Evolutionary conservation across 352 stramenopile genomes (phyloP), one percentile per base, ranked within the genome.

Genomic region (Peronospora belbahrii): DNA sequence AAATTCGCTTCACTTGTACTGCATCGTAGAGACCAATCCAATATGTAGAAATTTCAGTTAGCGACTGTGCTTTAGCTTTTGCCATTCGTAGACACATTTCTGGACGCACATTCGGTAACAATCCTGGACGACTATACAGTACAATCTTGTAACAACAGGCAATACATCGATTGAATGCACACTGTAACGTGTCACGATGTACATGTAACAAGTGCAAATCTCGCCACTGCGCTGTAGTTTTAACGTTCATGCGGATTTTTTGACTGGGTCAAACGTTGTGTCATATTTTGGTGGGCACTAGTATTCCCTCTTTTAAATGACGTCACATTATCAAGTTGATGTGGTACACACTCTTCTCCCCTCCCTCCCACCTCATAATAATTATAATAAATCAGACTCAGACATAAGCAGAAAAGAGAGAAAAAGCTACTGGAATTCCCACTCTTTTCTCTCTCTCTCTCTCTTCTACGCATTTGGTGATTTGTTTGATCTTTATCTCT

Each of bases 101-200:
- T 0, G 79, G 76, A 5, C 82, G 78, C 38, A 90, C 74, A 41
- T 88, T 89, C 3, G 80, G 67, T 42, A 86, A 55, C 48, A 85
- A 39, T 0, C 74, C 76, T 0, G 57, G 56, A 3, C 74, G 61
- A 8, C 58, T 50, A 43, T 87, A 65, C 25, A 94, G 60, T 17
- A 85, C 67, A 35, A 93, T 75, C 66, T 95, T 95, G 65, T 95
- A 94, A 55, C 75, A 85, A 52, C 83, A 95, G 6, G 81, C 73
- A n/a, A 88, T 59, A 59, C 83, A 95, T 47, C 72, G 66, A n/a
- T 57, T 64, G 19, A 88, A 48, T 2, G 74, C 80, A 38, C 83
- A 95, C 5, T 52, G 46, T 18, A 90, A 62, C 49, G 83, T 95
- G 18, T 80, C 74, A 6, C 32, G 40, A 25, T 90, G 77, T 38